Conservation (phyloP, 371 early-diverging fungal genomes). For the Phascolomyces articulosus region DNA sequence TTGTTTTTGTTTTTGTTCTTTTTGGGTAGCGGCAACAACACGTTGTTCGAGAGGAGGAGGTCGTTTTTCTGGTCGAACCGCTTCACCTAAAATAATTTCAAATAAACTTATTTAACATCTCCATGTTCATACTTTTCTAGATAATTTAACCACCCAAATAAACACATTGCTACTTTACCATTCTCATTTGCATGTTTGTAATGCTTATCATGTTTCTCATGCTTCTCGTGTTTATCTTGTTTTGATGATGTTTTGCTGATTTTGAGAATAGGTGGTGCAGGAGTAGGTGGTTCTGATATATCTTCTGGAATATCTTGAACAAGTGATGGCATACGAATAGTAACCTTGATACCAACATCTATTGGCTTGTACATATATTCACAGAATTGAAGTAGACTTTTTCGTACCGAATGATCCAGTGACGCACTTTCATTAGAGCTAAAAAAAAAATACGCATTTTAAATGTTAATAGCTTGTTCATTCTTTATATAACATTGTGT, state of each 20-base stretch:
- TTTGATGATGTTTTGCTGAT: conserved; percentile 28
- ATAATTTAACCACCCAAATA: no score
- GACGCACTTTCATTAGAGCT: conserved; percentile 31
- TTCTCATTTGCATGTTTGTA: not conserved
- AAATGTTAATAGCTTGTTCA: no score
- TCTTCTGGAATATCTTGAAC: conserved; percentile 19
- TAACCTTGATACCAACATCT: conserved; percentile 58
- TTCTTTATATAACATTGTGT: no score
- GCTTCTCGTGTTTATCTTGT: not conserved
- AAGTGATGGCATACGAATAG: conserved; percentile 46
- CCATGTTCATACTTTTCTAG: no score
- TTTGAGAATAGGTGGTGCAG: conserved; percentile 30
- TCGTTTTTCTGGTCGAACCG: conserved; percentile 4
- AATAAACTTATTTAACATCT: no score
- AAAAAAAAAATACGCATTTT: not conserved
- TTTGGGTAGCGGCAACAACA: not conserved
- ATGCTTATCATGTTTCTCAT: not conserved
- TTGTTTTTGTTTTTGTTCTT: not conserved
- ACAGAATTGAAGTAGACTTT: conserved; percentile 60
- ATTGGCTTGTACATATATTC: conserved; percentile 62
- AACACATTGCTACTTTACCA: not conserved
- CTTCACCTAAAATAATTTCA: not conserved
- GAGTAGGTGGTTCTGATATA: conserved; percentile 19
- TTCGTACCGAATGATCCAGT: conserved; percentile 57
- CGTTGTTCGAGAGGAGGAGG: not conserved